Percentiles rank a stretch among this genome's conserved stretches.
Evolutionary conservation across 257 asterid species (phyloP).

Genomic region (Lavandula angustifolia): DNA sequence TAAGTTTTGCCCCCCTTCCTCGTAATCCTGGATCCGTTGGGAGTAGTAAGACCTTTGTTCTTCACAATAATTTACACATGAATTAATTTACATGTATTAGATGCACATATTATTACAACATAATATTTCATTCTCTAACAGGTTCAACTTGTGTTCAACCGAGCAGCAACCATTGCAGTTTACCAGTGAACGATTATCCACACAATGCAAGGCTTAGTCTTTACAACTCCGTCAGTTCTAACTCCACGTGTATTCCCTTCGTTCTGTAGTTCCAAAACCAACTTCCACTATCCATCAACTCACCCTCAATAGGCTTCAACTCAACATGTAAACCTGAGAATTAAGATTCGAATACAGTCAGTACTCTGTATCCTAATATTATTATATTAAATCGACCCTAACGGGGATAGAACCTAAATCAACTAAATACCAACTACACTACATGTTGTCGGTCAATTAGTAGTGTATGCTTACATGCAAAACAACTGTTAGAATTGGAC

Average conservation of each 20-base stretch:
- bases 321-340: slow-evolving; percentile 67
- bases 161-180: slow-evolving; percentile 37
- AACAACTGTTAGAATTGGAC: not conserved
- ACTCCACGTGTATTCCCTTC: slow-evolving; percentile 58
- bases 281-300: slow-evolving; percentile 77
- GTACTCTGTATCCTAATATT: no score
- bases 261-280: slow-evolving; percentile 90
- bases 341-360: slow-evolving; percentile 24
- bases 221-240: slow-evolving; percentile 67
- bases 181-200: slow-evolving; percentile 73
- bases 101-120: no score
- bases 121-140: slow-evolving; percentile 26
- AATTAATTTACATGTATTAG: slow-evolving; percentile 8
- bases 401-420: no score
- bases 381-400: no score
- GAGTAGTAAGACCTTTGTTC: slow-evolving; percentile 17
- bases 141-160: slow-evolving; percentile 91
- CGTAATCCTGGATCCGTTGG: no score
- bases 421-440: no score
- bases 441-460: no score
- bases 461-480: no score
- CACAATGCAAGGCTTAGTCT: slow-evolving; percentile 34
- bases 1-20: no score
- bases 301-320: slow-evolving; percentile 60
- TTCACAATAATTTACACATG: slow-evolving; percentile 40